phyloP scores from a whole-genome alignment of 306 rosid species.

The Gillenia trifoliata region DNA sequence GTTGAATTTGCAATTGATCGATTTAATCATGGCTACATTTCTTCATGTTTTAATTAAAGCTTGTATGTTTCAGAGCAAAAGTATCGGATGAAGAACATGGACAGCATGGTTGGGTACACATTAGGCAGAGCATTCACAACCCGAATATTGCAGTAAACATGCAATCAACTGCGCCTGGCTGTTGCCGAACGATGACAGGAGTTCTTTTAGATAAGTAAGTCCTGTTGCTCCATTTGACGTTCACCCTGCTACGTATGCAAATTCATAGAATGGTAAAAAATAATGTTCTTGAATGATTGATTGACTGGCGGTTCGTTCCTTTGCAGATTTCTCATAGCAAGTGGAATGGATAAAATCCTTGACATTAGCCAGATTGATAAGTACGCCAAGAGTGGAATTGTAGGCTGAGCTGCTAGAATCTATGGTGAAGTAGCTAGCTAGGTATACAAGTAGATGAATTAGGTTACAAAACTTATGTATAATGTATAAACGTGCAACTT shows the following conservation, averaged over 20 bases:
- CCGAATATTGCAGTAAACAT: slow-evolving; percentile 79
- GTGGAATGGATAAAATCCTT: slow-evolving; percentile 50
- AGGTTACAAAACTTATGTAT: background rate
- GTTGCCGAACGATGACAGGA: slow-evolving; percentile 64
- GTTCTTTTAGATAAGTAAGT: slow-evolving; percentile 65
- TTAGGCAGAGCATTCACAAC: slow-evolving; percentile 87
- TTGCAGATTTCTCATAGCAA: slow-evolving; percentile 57
- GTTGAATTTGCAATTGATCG: background rate
- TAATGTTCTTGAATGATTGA: slow-evolving; percentile 7
- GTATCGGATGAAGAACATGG: slow-evolving; percentile 55
- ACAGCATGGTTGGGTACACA: slow-evolving; percentile 72
- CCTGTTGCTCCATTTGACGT: background rate
- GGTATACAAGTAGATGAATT: background rate
- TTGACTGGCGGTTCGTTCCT: background rate
- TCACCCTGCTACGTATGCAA: background rate
- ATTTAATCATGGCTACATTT: background rate
- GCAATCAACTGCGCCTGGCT: slow-evolving; percentile 65
- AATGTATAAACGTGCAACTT: background rate
- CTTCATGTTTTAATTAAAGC: background rate
- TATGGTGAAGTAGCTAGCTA: background rate
- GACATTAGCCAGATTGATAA: slow-evolving; percentile 50
- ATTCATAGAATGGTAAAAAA: background rate
- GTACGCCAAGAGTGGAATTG: slow-evolving; percentile 33
- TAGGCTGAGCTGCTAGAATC: background rate
- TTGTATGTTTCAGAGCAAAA: slow-evolving; percentile 47